Evolutionary conservation across 176 grass and related monocot species (phyloP), one percentile per base, ranked within the genome.

Genomic region (Phoenix roebelenii): DNA sequence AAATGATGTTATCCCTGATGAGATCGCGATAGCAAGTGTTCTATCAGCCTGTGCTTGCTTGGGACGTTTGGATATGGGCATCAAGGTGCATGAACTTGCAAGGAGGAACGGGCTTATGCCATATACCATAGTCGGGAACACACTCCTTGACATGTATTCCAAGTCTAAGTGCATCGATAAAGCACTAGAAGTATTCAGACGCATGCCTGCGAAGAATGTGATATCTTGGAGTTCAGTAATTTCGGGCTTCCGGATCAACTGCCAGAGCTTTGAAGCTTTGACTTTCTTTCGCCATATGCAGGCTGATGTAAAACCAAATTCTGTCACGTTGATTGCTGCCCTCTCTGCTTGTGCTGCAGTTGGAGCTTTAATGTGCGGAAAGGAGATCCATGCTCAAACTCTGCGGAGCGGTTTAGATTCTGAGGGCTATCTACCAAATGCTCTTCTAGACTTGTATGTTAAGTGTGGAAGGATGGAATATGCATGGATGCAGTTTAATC

Each of bases 211-310:
- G 59, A 97, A 97, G 66, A 81, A 97, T 69, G 92, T 88, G 22
- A 52, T 97, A 23, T 72, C 81, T 48, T 97, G 84, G 79, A 91
- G 80, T 71, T 87, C 92, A 29, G 67, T 97, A 74, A 97, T 97
- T 2, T 63, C 75, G 4, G 92, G 92, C 3, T 85, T 91, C 80
- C 80, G 82, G 73, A 80, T 88, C 55, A 97, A 97, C 64, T 64
- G 73, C 22, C 84, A 79, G 79, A 80, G 80, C 58, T 74, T 91
- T 61, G 92, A 97, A 57, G 84, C 92, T 75, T 72, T 97, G 64
- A 79, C 59, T 67, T 91, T 80, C 60, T 97, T 97, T 69, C 69
- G 83, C 65, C 75, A 77, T 60, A 90, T 97, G 92, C 75, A 90
- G 51, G 69, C 20, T 16, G 73, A 97, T 70, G 81, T 88, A 68